Percentiles rank a stretch among this genome's conserved stretches.
Evolutionary conservation across 1,139 yeast species (phyloP).

Genomic region (Taphrina betulina): DNA sequence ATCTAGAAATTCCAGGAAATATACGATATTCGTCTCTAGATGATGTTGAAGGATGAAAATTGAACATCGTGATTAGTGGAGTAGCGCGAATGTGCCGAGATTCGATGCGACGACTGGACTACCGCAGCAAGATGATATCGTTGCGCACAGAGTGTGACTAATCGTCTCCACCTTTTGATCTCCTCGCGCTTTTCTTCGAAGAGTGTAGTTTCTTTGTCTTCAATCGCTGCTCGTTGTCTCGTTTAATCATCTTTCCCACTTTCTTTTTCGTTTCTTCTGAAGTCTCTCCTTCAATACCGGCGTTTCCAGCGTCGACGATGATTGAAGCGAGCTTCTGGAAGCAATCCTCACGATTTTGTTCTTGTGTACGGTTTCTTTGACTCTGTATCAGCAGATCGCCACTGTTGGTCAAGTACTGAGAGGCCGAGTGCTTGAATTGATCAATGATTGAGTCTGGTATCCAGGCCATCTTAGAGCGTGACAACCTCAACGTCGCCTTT

Average conservation of each 20-base stretch:
- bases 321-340: slow-evolving; percentile 17
- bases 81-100: not conserved
- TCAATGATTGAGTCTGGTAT: slow-evolving; percentile 13
- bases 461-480: slow-evolving; percentile 20
- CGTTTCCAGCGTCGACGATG: slow-evolving; percentile 17
- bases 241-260: slow-evolving; percentile 11
- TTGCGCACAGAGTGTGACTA: not conserved
- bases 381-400: slow-evolving; percentile 19
- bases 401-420: slow-evolving; percentile 26
- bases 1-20: no score
- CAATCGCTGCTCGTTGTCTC: slow-evolving; percentile 14
- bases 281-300: slow-evolving; percentile 23
- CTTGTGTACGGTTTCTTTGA: slow-evolving; percentile 25
- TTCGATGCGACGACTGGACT: no score
- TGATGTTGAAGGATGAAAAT: not conserved
- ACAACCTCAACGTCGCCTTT: slow-evolving; percentile 25
- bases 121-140: not conserved
- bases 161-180: slow-evolving; percentile 19
- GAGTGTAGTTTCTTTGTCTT: slow-evolving; percentile 20
- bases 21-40: no score
- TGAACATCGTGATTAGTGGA: not conserved
- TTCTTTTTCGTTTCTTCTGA: slow-evolving; percentile 8
- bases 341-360: slow-evolving; percentile 23
- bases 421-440: not conserved
- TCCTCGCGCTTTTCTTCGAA: slow-evolving; percentile 22